phyloP scores from a whole-genome alignment of 2,329 filamentous ascomycete genomes.

The Hypoxylon sp. region DNA sequence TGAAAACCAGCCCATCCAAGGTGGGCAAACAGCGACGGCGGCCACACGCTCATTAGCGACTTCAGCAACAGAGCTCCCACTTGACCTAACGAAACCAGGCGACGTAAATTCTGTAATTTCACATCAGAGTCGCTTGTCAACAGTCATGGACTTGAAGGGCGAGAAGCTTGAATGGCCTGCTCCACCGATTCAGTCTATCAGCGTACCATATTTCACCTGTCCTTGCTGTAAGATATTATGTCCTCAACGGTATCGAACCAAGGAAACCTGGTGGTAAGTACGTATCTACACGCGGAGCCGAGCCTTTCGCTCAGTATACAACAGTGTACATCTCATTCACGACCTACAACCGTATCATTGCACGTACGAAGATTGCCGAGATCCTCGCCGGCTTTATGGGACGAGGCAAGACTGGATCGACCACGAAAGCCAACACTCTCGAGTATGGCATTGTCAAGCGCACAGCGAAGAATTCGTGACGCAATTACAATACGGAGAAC shows the following conservation, averaged over 20 bases:
- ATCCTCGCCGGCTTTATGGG: constrained; percentile 34
- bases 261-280: constrained; percentile 16
- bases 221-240: constrained; percentile 35
- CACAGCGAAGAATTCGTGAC: constrained; percentile 37
- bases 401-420: constrained; percentile 39
- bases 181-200: neutral
- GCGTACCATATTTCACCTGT: constrained; percentile 25
- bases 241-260: constrained; percentile 26
- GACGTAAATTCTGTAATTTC: neutral
- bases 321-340: constrained; percentile 32
- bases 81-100: neutral
- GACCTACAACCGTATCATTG: constrained; percentile 42
- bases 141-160: neutral
- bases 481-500: constrained; percentile 17
- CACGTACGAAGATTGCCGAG: constrained; percentile 37
- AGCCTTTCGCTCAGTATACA: neutral
- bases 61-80: neutral
- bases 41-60: neutral
- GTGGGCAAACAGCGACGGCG: neutral
- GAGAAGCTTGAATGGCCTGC: constrained; percentile 22
- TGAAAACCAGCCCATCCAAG: neutral
- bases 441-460: constrained; percentile 34
- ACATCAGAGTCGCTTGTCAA: constrained; percentile 18
- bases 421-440: constrained; percentile 38
- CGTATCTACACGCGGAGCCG: neutral